Percentiles rank a stretch among this genome's conserved stretches.
phyloP scores from a whole-genome alignment of 805 yeast species.

The Barnettozyma californica region DNA sequence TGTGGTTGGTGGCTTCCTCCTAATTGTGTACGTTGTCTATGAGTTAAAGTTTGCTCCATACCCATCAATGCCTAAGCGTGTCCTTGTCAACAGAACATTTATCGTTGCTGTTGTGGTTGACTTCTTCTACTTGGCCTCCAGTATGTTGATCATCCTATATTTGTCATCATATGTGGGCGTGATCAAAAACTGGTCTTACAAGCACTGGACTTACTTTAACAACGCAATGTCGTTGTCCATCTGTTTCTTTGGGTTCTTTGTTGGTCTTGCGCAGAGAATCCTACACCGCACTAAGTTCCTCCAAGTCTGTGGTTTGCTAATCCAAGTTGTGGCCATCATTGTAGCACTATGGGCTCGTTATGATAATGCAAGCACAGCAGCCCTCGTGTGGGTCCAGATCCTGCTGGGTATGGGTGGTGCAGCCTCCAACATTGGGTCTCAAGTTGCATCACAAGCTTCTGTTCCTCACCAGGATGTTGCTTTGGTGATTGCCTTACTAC shows the following conservation, averaged over 20 bases:
- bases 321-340: conserved; percentile 30
- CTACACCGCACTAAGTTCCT: conserved; percentile 30
- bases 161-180: conserved; percentile 31
- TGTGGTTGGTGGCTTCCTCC: conserved; percentile 33
- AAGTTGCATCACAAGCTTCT: conserved; percentile 33
- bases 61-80: conserved; percentile 35
- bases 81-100: conserved; percentile 33
- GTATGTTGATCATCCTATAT: conserved; percentile 23
- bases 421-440: conserved; percentile 28
- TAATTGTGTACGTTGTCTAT: conserved; percentile 31
- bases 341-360: conserved; percentile 22
- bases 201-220: conserved; percentile 32
- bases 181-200: conserved; percentile 24
- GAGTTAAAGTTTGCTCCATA: conserved; percentile 33
- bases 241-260: conserved; percentile 32
- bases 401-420: conserved; percentile 36
- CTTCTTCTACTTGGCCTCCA: conserved; percentile 16
- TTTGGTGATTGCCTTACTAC: conserved; percentile 30
- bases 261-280: conserved; percentile 29
- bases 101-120: conserved; percentile 31
- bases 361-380: conserved; percentile 6
- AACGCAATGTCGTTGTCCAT: conserved; percentile 31
- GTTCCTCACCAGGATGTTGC: conserved; percentile 37
- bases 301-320: conserved; percentile 28
- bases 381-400: conserved; percentile 27